Percentiles rank a stretch among this genome's conserved stretches.
Evolutionary conservation across 108 stramenopile species (phyloP).

Genomic region (Skeletonema costatum): DNA sequence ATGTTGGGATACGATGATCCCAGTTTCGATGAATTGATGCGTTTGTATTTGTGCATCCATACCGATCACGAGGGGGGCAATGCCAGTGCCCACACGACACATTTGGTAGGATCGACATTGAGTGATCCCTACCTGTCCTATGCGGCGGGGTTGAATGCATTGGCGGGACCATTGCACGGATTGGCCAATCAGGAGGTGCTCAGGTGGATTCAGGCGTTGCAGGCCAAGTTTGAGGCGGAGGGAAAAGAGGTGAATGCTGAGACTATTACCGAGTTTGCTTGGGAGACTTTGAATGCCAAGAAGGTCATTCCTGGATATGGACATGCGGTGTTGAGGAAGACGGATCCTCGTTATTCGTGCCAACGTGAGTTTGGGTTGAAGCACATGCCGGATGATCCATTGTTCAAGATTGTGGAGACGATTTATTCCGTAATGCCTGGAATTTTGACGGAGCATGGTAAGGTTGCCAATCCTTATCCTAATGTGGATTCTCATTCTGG

Average conservation of each 20-base stretch:
- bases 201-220: conserved; percentile 95
- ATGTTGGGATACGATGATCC: conserved; percentile 96
- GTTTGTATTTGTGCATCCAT: conserved; percentile 99
- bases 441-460: conserved; percentile 98
- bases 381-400: conserved; percentile 97
- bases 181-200: conserved; percentile 99
- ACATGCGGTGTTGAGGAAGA: conserved; percentile 98
- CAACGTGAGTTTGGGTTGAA: conserved; percentile 99
- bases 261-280: conserved; percentile 98
- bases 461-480: conserved; percentile 99
- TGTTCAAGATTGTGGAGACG: conserved; percentile 99
- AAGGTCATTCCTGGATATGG: conserved; percentile 99
- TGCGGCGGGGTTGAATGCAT: conserved; percentile 95
- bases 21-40: conserved; percentile 98
- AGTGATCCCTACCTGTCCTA: conserved; percentile 96
- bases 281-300: conserved; percentile 98
- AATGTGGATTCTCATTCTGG: conserved; percentile 99
- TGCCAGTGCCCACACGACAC: conserved; percentile 98
- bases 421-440: conserved; percentile 98
- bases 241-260: conserved; percentile 95
- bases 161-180: conserved; percentile 98
- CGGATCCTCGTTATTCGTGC: conserved; percentile 98
- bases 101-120: conserved; percentile 97
- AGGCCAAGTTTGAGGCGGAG: conserved; percentile 91
- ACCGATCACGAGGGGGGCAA: conserved; percentile 99